Percentiles rank a stretch among this genome's conserved stretches.
Conservation (phyloP, 495 filamentous ascomycete genomes). For the Aspergillus ostianus region DNA sequence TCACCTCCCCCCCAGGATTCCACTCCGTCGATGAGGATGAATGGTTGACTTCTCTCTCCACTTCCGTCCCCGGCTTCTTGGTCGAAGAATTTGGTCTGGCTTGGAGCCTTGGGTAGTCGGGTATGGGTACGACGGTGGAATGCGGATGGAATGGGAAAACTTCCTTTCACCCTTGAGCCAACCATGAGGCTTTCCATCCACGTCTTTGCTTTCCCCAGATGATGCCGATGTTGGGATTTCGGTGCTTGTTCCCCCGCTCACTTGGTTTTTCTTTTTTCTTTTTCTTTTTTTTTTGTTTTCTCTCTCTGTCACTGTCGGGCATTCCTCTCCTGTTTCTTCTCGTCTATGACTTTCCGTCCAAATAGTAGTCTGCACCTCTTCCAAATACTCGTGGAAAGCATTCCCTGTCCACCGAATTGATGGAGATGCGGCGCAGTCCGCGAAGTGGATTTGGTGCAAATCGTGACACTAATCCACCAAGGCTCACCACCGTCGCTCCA, state of each 20-base stretch:
- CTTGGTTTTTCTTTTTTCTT: background rate
- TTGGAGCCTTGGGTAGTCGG: background rate
- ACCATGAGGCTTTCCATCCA: constrained; percentile 8
- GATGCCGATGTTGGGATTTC: constrained; percentile 1
- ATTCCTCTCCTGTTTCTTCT: background rate
- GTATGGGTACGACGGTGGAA: constrained; percentile 3
- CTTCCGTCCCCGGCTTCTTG: constrained; percentile 4
- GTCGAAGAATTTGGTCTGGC: background rate
- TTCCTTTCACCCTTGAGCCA: constrained; percentile 15
- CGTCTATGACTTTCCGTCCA: background rate
- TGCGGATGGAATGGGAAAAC: constrained; percentile 4
- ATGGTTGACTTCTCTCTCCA: constrained; percentile 1
- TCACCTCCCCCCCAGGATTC: background rate
- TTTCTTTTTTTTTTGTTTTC: background rate
- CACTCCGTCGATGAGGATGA: background rate
- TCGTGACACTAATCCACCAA: constrained; percentile 4
- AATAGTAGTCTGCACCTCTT: background rate
- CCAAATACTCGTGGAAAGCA: background rate
- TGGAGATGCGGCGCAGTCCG: background rate
- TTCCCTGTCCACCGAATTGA: background rate
- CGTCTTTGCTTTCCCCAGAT: constrained; percentile 4
- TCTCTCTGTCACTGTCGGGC: too few relatives aligned
- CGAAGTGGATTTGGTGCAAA: constrained; percentile 6
- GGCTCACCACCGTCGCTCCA: constrained; percentile 5
- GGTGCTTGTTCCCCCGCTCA: background rate